Conservation (phyloP, 2,329 filamentous ascomycete genomes). For the Talaromyces sp. region DNA sequence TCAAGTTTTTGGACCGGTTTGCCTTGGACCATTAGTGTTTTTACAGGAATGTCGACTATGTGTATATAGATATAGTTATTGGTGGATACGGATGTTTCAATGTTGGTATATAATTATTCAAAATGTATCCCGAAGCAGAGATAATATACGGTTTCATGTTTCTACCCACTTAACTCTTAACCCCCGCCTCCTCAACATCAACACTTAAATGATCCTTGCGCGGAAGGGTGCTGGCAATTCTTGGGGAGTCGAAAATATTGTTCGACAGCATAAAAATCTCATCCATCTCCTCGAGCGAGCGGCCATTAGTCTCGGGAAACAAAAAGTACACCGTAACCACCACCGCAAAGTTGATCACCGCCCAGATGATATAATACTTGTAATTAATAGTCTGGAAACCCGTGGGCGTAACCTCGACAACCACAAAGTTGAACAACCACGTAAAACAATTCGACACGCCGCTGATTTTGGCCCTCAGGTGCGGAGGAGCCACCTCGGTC, state of each 20-base stretch:
- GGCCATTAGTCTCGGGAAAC: constrained; percentile 36
- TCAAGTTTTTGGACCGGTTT: constrained; percentile 63
- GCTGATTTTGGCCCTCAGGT: constrained; percentile 45
- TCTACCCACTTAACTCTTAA: background rate
- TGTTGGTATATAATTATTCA: background rate
- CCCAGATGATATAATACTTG: constrained; percentile 41
- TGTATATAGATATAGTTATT: background rate
- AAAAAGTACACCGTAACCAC: constrained; percentile 28
- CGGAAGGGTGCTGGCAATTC: constrained; percentile 16
- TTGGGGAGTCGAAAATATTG: constrained; percentile 22
- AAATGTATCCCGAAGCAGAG: background rate
- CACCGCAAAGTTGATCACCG: constrained; percentile 31
- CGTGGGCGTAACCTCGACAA: constrained; percentile 33
- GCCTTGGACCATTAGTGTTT: constrained; percentile 45
- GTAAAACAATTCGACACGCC: constrained; percentile 48
- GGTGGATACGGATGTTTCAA: background rate
- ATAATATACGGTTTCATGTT: background rate
- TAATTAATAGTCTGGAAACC: constrained; percentile 44
- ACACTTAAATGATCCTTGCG: background rate
- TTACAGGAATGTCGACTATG: background rate
- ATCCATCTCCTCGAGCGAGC: constrained; percentile 36
- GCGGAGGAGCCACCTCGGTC: constrained; percentile 11
- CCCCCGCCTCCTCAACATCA: background rate
- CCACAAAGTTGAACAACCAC: constrained; percentile 35
- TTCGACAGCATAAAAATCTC: constrained; percentile 32